Evolutionary conservation across 2,329 filamentous ascomycete species (phyloP).

Genomic region (Phoma herbarum): DNA sequence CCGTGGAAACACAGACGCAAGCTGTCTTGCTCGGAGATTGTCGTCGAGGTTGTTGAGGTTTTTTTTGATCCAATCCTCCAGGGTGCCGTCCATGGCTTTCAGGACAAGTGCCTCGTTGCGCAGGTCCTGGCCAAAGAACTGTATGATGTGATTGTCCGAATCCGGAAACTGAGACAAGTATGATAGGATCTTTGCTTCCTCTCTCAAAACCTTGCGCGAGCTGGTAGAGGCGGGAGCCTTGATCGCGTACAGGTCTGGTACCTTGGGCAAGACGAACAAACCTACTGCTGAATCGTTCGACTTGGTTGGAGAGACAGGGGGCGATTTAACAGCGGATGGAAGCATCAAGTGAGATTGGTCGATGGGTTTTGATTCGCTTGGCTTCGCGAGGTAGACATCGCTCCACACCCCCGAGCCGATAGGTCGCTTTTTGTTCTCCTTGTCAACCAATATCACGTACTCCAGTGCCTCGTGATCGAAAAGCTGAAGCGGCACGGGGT

Average conservation of each 20-base stretch:
- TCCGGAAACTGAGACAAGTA: slow-evolving; percentile 42
- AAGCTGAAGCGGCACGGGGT: slow-evolving; percentile 32
- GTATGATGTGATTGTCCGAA: slow-evolving; percentile 38
- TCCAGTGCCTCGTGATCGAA: slow-evolving; percentile 40
- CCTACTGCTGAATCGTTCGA: slow-evolving; percentile 29
- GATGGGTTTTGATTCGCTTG: slow-evolving; percentile 26
- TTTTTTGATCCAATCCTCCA: slow-evolving; percentile 44
- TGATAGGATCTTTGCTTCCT: slow-evolving; percentile 46
- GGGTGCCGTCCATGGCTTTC: slow-evolving; percentile 43
- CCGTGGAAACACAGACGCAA: slow-evolving; percentile 52
- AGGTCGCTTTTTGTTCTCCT: slow-evolving; percentile 36
- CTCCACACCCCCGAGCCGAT: slow-evolving; percentile 50
- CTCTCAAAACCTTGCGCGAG: slow-evolving; percentile 42
- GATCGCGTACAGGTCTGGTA: slow-evolving; percentile 44
- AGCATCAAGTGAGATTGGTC: slow-evolving; percentile 15
- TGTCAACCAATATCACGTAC: slow-evolving; percentile 37
- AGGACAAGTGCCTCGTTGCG: slow-evolving; percentile 45
- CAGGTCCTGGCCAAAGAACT: slow-evolving; percentile 46
- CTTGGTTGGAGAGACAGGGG: slow-evolving; percentile 41
- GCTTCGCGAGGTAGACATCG: slow-evolving; percentile 48
- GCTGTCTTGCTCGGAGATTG: slow-evolving; percentile 42
- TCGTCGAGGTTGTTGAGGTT: slow-evolving; percentile 42
- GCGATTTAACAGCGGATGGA: slow-evolving; percentile 28
- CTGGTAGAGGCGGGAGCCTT: slow-evolving; percentile 44
- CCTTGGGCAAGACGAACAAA: slow-evolving; percentile 14